Conservation (phyloP, 1,139 yeast genomes). For the Protomyces inouyei region DNA sequence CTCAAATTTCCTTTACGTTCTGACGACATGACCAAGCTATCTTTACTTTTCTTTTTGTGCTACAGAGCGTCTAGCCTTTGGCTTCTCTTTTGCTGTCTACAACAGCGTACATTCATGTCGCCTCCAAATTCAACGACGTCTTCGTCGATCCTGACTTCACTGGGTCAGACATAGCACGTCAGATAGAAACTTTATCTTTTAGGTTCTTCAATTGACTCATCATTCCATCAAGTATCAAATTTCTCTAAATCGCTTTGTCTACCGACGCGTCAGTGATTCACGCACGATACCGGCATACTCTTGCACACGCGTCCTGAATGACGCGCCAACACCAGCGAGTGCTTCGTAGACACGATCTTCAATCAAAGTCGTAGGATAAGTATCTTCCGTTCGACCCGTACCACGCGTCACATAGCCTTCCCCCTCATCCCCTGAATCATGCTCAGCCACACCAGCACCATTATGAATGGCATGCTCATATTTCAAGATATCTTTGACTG, state of each 20-base stretch:
- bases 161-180: too few relatives aligned
- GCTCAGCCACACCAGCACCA: neutral
- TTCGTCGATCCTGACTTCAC: too few relatives aligned
- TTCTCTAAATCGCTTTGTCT: neutral
- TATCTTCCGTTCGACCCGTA: neutral
- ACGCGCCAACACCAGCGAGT: neutral
- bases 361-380: neutral
- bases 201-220: neutral
- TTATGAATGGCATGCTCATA: slow-evolving; percentile 36
- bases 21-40: neutral
- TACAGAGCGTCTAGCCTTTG: neutral
- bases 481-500: slow-evolving; percentile 62
- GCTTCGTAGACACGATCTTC: neutral
- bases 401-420: slow-evolving; percentile 1
- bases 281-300: neutral
- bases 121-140: too few relatives aligned
- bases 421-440: neutral
- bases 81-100: neutral
- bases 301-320: neutral
- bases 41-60: neutral
- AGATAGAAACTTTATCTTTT: too few relatives aligned
- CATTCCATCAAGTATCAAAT: neutral
- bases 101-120: too few relatives aligned
- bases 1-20: too few relatives aligned
- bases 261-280: neutral